Percentiles rank a stretch among this genome's conserved stretches.
phyloP scores from a whole-genome alignment of 2,329 filamentous ascomycete species.

The Arthrobotrys sinensis region DNA sequence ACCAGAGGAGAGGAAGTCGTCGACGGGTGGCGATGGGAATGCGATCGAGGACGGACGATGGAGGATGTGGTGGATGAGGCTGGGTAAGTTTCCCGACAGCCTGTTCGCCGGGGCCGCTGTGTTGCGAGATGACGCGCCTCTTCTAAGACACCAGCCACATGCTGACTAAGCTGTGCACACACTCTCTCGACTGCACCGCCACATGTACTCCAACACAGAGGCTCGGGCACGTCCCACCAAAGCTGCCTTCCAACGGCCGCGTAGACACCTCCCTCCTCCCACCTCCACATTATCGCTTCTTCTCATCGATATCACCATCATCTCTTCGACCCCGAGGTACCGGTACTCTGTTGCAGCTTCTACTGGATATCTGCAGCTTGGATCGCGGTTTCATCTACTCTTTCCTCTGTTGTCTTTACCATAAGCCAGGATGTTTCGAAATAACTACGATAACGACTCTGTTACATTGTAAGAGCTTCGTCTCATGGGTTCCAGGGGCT shows the following conservation, averaged over 20 bases:
- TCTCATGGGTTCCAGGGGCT: background rate
- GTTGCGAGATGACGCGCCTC: constrained; percentile 54
- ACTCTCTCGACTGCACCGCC: constrained; percentile 12
- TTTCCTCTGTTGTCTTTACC: constrained; percentile 36
- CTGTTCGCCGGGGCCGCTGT: constrained; percentile 29
- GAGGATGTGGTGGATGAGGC: constrained; percentile 42
- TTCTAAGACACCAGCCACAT: constrained; percentile 33
- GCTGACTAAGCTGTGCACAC: constrained; percentile 1
- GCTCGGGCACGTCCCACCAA: constrained; percentile 60
- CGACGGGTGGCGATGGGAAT: constrained; percentile 34
- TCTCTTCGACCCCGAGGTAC: background rate
- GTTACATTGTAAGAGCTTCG: constrained; percentile 84
- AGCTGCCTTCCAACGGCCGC: constrained; percentile 43
- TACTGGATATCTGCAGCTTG: constrained; percentile 22
- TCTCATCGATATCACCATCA: constrained; percentile 36
- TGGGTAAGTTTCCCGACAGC: constrained; percentile 34
- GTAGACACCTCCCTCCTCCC: constrained; percentile 51
- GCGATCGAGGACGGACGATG: constrained; percentile 44
- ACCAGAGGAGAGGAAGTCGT: constrained; percentile 26
- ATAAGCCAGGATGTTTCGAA: constrained; percentile 87
- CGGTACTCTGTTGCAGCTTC: constrained; percentile 25
- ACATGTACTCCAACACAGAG: constrained; percentile 32
- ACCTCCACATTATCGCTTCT: constrained; percentile 25
- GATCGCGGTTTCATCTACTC: constrained; percentile 31
- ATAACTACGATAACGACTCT: constrained; percentile 99